Evolutionary conservation across 495 filamentous ascomycete species (phyloP).

Genomic region (Podospora pseudocomata): DNA sequence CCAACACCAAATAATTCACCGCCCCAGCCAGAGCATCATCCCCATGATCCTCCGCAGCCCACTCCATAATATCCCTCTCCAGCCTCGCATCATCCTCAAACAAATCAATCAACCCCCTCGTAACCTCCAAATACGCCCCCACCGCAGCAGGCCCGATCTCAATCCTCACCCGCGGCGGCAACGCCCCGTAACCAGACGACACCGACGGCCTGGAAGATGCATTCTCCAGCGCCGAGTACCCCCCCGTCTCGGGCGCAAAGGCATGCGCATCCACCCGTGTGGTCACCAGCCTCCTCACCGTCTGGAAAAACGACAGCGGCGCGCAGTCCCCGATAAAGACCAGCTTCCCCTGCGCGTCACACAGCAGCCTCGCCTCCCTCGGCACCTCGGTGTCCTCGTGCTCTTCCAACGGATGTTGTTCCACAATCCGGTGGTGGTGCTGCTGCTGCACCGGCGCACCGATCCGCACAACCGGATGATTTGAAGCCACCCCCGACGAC

Average conservation of each 20-base stretch:
- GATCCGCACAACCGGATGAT: not conserved
- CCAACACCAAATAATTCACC: slow-evolving; percentile 57
- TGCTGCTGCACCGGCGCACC: not conserved
- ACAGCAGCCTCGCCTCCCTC: slow-evolving; percentile 50
- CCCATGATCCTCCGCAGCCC: slow-evolving; percentile 24
- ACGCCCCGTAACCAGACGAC: slow-evolving; percentile 4
- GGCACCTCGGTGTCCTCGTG: slow-evolving; percentile 45
- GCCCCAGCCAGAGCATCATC: slow-evolving; percentile 38
- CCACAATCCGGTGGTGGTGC: not conserved
- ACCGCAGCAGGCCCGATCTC: slow-evolving; percentile 27
- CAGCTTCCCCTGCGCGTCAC: slow-evolving; percentile 57
- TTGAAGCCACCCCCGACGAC: not conserved
- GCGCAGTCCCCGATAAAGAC: slow-evolving; percentile 68
- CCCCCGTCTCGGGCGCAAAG: slow-evolving; percentile 61
- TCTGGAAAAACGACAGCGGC: slow-evolving; percentile 64
- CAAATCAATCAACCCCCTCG: slow-evolving; percentile 39
- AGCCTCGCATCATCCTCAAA: slow-evolving; percentile 36
- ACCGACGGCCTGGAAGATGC: slow-evolving; percentile 17
- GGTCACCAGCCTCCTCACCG: slow-evolving; percentile 63
- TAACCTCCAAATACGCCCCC: slow-evolving; percentile 36
- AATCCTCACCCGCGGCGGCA: slow-evolving; percentile 24
- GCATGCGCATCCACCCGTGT: slow-evolving; percentile 57
- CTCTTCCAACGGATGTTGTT: slow-evolving; percentile 19
- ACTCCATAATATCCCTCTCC: slow-evolving; percentile 27
- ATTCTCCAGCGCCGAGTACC: slow-evolving; percentile 63